phyloP scores from a whole-genome alignment of 441 rosid species.

The Adansonia madagascariensis region DNA sequence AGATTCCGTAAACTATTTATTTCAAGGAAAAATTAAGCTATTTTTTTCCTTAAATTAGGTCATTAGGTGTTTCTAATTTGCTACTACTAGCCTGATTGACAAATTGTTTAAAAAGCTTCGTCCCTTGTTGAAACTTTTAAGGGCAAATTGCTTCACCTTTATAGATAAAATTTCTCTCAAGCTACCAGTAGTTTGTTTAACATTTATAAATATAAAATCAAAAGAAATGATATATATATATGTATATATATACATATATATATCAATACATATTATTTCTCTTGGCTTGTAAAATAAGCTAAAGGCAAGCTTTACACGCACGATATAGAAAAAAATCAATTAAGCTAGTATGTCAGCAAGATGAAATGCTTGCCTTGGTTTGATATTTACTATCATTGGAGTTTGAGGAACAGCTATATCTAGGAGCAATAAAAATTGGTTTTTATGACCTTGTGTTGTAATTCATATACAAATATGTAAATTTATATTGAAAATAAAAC shows the following conservation, averaged over 20 bases:
- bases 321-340: background rate
- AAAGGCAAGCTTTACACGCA: background rate
- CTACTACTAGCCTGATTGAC: background rate
- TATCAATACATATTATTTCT: background rate
- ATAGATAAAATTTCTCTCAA: background rate
- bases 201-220: background rate
- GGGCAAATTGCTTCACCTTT: background rate
- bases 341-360: background rate
- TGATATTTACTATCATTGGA: slow-evolving; percentile 40
- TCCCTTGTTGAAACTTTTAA: background rate
- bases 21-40: background rate
- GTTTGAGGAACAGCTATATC: slow-evolving; percentile 47
- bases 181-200: background rate
- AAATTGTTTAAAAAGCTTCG: background rate
- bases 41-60: background rate
- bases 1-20: background rate
- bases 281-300: background rate
- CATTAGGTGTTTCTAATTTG: background rate
- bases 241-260: background rate
- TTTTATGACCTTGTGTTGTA: slow-evolving; percentile 34
- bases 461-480: background rate
- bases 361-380: slow-evolving; percentile 47
- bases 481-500: background rate
- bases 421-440: slow-evolving; percentile 34
- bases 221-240: background rate